Conservation (phyloP, 2,329 filamentous ascomycete species). For the Fusarium gaditjirri region DNA sequence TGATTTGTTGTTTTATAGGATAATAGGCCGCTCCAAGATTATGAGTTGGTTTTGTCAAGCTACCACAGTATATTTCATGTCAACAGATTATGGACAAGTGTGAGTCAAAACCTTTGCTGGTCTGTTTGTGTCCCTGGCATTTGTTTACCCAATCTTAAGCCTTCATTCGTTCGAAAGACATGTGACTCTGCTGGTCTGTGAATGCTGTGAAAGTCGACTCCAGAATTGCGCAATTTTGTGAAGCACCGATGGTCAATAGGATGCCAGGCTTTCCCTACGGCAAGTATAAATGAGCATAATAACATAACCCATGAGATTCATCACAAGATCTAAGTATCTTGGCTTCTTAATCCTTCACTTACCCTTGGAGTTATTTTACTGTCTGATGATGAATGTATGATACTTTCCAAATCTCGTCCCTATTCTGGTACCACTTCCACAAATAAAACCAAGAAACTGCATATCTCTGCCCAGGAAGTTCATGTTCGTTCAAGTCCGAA, state of each 20-base stretch:
- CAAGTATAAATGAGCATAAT: not conserved
- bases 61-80: not conserved
- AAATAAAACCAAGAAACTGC: not conserved
- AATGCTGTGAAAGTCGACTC: not conserved
- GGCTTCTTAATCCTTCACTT: not conserved
- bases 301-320: not conserved
- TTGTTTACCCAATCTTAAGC: no score
- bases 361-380: not conserved
- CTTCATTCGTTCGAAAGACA: not conserved
- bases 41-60: conserved; percentile 23
- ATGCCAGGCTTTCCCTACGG: not conserved
- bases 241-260: not conserved
- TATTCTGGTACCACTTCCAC: not conserved
- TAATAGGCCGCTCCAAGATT: conserved; percentile 20
- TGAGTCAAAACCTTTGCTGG: not conserved
- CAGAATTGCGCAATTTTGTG: not conserved
- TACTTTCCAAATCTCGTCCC: not conserved
- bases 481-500: not conserved
- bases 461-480: not conserved
- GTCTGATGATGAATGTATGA: not conserved
- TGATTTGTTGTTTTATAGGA: conserved; percentile 22
- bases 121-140: not conserved
- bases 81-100: not conserved
- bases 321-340: not conserved
- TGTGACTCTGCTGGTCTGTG: not conserved